phyloP scores from a whole-genome alignment of 164 flowering plant genomes.

The Saururus chinensis region DNA sequence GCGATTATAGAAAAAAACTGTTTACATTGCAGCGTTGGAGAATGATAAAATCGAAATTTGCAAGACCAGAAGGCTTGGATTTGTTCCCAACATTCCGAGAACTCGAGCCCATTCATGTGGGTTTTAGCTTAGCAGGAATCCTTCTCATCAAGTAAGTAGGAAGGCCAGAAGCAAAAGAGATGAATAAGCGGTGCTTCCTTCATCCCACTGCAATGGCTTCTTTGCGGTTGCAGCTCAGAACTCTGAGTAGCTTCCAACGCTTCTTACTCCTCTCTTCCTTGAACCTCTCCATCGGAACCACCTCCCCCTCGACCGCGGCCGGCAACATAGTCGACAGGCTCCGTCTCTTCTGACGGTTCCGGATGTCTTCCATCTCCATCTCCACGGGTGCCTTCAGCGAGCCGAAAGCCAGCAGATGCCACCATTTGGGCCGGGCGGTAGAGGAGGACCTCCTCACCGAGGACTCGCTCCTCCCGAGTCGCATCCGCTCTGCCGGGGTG shows the following conservation, averaged over 20 bases:
- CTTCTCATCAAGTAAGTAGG: no score
- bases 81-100: no score
- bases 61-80: no score
- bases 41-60: no score
- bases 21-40: no score
- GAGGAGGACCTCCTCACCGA: neutral
- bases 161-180: no score
- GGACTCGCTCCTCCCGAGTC: slow-evolving; percentile 3
- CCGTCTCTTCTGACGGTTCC: slow-evolving; percentile 45
- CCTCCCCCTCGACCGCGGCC: slow-evolving; percentile 1
- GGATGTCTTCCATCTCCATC: slow-evolving; percentile 57
- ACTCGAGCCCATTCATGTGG: no score
- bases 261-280: slow-evolving; percentile 8
- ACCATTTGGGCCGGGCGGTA: slow-evolving; percentile 17
- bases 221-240: slow-evolving; percentile 43
- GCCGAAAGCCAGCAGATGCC: slow-evolving; percentile 34
- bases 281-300: no score
- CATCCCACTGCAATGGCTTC: slow-evolving; percentile 12
- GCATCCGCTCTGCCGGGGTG: neutral
- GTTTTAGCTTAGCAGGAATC: no score
- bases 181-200: no score
- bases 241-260: slow-evolving; percentile 36
- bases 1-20: no score
- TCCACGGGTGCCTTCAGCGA: slow-evolving; percentile 41
- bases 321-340: slow-evolving; percentile 14